Evolutionary conservation across 371 early-diverging fungal genomes (phyloP).

Genomic region (Aphelidium insulamus): DNA sequence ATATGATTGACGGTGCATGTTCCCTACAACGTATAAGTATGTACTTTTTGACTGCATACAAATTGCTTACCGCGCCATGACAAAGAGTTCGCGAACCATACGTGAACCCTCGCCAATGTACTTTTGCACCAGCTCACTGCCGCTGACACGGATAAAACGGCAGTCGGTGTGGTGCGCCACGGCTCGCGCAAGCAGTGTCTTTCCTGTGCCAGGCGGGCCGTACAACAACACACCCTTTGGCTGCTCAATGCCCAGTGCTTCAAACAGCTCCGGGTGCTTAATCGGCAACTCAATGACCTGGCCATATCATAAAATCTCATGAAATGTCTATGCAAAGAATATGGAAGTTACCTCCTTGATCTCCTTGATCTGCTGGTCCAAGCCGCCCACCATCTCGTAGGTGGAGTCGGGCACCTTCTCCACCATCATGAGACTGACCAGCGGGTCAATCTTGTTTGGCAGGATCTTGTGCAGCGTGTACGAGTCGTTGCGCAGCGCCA

Average conservation of each 20-base stretch:
- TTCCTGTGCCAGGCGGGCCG: constrained; percentile 98
- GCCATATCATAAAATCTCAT: constrained; percentile 3
- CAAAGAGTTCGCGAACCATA: constrained; percentile 98
- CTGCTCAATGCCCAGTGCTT: constrained; percentile 96
- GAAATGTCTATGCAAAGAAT: neutral
- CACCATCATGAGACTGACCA: constrained; percentile 97
- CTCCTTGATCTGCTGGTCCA: constrained; percentile 98
- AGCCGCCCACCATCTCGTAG: constrained; percentile 98
- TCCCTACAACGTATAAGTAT: constrained; percentile 22
- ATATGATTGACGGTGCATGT: constrained; percentile 96
- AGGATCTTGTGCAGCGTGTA: constrained; percentile 70
- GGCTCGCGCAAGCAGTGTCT: constrained; percentile 97
- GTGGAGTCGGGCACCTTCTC: constrained; percentile 99
- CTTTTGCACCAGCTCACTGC: constrained; percentile 99
- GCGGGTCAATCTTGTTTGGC: constrained; percentile 86
- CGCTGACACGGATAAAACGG: constrained; percentile 97
- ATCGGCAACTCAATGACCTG: constrained; percentile 97
- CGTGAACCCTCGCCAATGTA: constrained; percentile 99
- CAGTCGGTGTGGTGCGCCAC: constrained; percentile 99
- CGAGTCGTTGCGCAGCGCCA: constrained; percentile 89
- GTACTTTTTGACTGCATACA: constrained; percentile 16
- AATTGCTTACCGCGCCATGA: constrained; percentile 85
- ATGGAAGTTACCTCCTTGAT: constrained; percentile 84
- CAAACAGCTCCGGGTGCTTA: constrained; percentile 97
- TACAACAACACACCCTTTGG: constrained; percentile 98